Conservation (phyloP, 805 yeast genomes). For the Nakazawaea ishiwadae region DNA sequence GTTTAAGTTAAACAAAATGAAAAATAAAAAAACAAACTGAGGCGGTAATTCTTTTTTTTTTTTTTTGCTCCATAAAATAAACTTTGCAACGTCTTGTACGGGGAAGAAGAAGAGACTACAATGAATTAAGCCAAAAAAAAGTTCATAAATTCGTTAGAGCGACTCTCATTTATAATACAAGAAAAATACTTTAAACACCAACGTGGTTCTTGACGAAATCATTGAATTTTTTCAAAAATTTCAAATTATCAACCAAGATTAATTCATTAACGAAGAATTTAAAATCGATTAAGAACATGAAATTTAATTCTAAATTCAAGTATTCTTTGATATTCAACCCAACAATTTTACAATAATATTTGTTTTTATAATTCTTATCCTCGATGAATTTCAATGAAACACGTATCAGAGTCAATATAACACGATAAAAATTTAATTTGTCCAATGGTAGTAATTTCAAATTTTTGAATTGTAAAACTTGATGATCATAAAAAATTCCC, state of each 20-base stretch:
- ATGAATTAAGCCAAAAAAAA: no score
- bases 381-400: conserved; percentile 37
- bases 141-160: no score
- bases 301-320: conserved; percentile 33
- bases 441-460: conserved; percentile 26
- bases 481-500: conserved; percentile 17
- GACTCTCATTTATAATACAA: no score
- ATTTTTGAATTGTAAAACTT: conserved; percentile 4
- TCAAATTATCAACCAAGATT: conserved; percentile 27
- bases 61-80: no score
- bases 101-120: no score
- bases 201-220: conserved; percentile 12
- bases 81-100: no score
- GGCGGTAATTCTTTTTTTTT: no score
- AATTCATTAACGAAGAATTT: conserved; percentile 32
- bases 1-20: no score
- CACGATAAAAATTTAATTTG: conserved; percentile 32
- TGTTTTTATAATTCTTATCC: conserved; percentile 39
- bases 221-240: conserved; percentile 24
- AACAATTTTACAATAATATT: conserved; percentile 37
- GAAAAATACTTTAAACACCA: no score
- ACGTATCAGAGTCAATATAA: conserved; percentile 33
- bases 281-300: conserved; percentile 38
- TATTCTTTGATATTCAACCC: conserved; percentile 37
- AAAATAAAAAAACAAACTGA: no score